Percentiles rank a stretch among this genome's conserved stretches.
phyloP scores from a whole-genome alignment of 441 rosid species.

The Corymbia calophylla region DNA sequence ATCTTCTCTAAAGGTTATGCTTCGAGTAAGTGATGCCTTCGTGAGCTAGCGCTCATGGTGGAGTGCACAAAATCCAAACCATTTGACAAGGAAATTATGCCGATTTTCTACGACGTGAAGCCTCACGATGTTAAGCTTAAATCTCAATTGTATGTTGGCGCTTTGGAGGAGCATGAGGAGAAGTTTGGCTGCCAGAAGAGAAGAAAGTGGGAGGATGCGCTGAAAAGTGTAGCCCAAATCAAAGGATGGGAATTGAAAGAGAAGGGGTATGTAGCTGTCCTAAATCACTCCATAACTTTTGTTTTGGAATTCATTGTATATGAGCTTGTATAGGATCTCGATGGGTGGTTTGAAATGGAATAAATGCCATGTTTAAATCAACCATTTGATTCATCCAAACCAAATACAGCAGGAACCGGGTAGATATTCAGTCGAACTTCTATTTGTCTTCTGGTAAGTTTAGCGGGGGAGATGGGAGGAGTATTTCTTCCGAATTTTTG shows the following conservation, averaged over 20 bases:
- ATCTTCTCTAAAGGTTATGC: not conserved
- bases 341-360: not conserved
- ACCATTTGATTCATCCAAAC: not conserved
- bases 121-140: not conserved
- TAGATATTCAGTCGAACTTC: not conserved
- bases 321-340: not conserved
- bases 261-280: not conserved
- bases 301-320: not conserved
- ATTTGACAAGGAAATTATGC: not conserved
- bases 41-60: not conserved
- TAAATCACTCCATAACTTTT: not conserved
- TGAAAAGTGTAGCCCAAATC: not conserved
- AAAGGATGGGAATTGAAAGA: not conserved
- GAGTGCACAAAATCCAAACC: not conserved
- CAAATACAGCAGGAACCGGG: not conserved
- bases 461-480: not conserved
- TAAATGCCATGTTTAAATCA: not conserved
- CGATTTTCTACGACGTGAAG: fast-evolving
- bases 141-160: fast-evolving
- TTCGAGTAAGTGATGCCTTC: not conserved
- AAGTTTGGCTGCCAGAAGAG: fast-evolving
- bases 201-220: not conserved
- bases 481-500: not conserved
- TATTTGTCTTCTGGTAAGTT: not conserved
- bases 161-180: not conserved